These are phyloP conservation scores for Termitomyces sp. DNA, from an alignment of 1,284 basidiomycete species.

Conservation along the genomic window DNA sequence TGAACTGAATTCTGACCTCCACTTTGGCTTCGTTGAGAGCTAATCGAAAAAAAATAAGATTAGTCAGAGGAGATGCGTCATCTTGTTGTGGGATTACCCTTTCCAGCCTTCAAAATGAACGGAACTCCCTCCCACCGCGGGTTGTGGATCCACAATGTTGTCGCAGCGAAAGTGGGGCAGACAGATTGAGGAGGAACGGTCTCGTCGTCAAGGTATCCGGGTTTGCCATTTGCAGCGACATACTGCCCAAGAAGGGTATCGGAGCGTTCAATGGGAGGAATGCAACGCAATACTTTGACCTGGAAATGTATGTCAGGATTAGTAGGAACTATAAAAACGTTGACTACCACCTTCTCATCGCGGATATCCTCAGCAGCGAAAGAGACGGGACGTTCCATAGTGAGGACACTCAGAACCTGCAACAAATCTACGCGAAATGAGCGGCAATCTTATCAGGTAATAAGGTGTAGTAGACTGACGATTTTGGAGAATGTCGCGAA, in stretches of 20 bases:
- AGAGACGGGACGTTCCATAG: slow-evolving; percentile 97
- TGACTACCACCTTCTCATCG: slow-evolving; percentile 79
- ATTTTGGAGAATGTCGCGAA: slow-evolving; percentile 94
- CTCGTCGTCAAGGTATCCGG: slow-evolving; percentile 94
- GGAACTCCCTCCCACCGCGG: slow-evolving; percentile 97
- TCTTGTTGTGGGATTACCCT: slow-evolving; percentile 52
- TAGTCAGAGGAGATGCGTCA: slow-evolving; percentile 5
- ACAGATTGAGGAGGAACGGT: slow-evolving; percentile 89
- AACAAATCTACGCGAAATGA: slow-evolving; percentile 63
- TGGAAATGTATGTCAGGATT: slow-evolving; percentile 29
- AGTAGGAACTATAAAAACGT: slow-evolving; percentile 14
- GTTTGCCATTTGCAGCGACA: slow-evolving; percentile 81
- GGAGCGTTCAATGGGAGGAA: slow-evolving; percentile 72
- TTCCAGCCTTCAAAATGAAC: slow-evolving; percentile 95
- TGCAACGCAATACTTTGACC: slow-evolving; percentile 92
- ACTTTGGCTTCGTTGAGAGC: slow-evolving; percentile 96
- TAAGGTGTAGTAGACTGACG: slow-evolving; percentile 54
- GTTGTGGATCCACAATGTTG: slow-evolving; percentile 87
- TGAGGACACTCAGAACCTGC: slow-evolving; percentile 87
- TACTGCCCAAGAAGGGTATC: slow-evolving; percentile 93
- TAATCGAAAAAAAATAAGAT: slow-evolving; percentile 26
- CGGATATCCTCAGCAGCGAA: slow-evolving; percentile 95
- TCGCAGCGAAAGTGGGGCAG: slow-evolving; percentile 90
- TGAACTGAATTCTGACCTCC: slow-evolving; percentile 94
- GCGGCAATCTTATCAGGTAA: background rate